These are phyloP conservation scores for Taphrina communis DNA, from an alignment of 1,139 yeast species.

Conservation along the genomic window DNA sequence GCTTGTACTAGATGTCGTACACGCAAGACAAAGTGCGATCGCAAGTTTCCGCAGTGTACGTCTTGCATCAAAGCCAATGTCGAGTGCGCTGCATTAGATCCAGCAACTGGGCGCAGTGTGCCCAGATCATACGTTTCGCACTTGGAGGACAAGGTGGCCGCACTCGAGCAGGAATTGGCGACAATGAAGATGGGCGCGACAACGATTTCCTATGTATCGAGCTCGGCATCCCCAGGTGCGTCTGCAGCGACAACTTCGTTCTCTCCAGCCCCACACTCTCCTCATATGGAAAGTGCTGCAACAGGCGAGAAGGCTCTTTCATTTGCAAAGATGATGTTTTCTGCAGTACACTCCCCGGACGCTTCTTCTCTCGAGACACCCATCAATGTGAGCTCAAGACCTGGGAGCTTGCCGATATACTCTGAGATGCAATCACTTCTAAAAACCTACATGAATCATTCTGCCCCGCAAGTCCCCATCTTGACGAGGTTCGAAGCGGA, in stretches of 20 bases:
- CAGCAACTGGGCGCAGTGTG: constrained; percentile 83
- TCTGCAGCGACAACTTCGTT: constrained; percentile 66
- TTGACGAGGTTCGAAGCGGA: constrained; percentile 62
- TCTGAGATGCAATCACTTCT: constrained; percentile 70
- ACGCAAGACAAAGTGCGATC: constrained; percentile 84
- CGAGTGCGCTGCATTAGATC: constrained; percentile 77
- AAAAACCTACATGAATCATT: constrained; percentile 71
- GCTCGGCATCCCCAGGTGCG: constrained; percentile 54
- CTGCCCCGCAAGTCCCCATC: constrained; percentile 64
- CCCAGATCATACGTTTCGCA: constrained; percentile 77
- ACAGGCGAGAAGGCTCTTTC: constrained; percentile 42
- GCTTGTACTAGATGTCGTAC: constrained; percentile 84
- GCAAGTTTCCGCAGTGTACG: constrained; percentile 73
- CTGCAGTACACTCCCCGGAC: constrained; percentile 46
- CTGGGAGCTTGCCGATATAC: constrained; percentile 72
- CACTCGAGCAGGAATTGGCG: constrained; percentile 60
- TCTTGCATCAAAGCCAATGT: constrained; percentile 40
- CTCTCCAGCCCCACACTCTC: constrained; percentile 79
- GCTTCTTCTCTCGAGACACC: constrained; percentile 48
- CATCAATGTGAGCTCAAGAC: constrained; percentile 48
- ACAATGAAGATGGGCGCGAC: constrained; percentile 53
- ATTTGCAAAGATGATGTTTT: constrained; percentile 42
- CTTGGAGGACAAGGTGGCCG: constrained; percentile 67
- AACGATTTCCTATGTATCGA: constrained; percentile 47
- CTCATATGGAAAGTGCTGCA: constrained; percentile 63